Percentiles rank a stretch among this genome's conserved stretches.
Evolutionary conservation across 768 basidiomycete species (phyloP).

Genomic region (Termitomyces sp.): DNA sequence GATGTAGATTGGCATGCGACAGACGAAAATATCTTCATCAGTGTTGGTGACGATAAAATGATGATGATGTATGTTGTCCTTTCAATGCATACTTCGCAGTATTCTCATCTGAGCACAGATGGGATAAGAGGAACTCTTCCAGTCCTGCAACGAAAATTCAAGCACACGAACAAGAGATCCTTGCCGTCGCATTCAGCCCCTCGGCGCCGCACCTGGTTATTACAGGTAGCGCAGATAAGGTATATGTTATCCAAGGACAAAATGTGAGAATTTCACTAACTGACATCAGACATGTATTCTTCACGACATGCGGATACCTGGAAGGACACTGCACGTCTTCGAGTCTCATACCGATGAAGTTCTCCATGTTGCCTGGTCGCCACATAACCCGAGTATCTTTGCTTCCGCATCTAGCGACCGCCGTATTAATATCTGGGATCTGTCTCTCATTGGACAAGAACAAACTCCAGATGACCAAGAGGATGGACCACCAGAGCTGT

Average conservation of each 20-base stretch:
- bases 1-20: constrained; percentile 95
- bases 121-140: constrained; percentile 80
- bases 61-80: constrained; percentile 75
- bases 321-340: constrained; percentile 80
- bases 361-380: constrained; percentile 92
- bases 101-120: constrained; percentile 40
- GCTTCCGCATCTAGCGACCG: constrained; percentile 94
- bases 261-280: neutral
- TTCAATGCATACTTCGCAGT: neutral
- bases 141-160: constrained; percentile 69
- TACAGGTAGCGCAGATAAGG: constrained; percentile 94
- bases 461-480: constrained; percentile 98
- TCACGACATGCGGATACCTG: constrained; percentile 78
- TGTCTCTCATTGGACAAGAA: constrained; percentile 86
- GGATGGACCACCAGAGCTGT: constrained; percentile 93
- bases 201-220: constrained; percentile 71
- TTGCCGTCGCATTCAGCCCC: constrained; percentile 88
- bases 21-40: constrained; percentile 81
- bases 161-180: constrained; percentile 88
- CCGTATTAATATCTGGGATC: constrained; percentile 92
- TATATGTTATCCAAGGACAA: constrained; percentile 22
- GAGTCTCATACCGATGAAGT: constrained; percentile 94
- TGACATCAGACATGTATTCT: constrained; percentile 71
- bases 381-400: constrained; percentile 86
- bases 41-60: constrained; percentile 94